Conservation (phyloP, 352 stramenopile species). For the Pythium grandisporangium region DNA sequence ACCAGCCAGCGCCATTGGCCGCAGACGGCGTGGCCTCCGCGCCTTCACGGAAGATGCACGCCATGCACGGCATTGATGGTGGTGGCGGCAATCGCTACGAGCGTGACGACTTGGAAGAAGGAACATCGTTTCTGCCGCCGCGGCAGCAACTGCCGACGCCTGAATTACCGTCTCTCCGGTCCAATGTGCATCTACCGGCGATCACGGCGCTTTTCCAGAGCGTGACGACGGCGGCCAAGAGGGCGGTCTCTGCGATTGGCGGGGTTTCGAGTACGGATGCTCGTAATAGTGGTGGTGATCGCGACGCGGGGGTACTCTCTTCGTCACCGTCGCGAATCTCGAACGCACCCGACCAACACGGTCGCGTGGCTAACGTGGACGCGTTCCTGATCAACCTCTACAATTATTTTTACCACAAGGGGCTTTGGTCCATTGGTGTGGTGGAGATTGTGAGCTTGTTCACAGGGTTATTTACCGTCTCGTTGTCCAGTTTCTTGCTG, state of each 20-base stretch:
- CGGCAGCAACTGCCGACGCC: constrained; percentile 1
- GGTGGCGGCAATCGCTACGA: background rate
- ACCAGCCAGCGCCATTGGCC: constrained; percentile 6
- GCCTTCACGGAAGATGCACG: too few species aligned
- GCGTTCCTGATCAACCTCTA: constrained; percentile 91
- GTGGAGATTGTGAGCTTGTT: constrained; percentile 88
- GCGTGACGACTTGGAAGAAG: constrained; percentile 4
- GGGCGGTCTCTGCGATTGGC: too few species aligned
- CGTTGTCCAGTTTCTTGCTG: constrained; percentile 92
- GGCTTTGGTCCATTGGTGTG: constrained; percentile 85
- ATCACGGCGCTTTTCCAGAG: constrained; percentile 74
- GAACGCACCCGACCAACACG: constrained; percentile 52
- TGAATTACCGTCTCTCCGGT: constrained; percentile 48
- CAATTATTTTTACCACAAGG: constrained; percentile 93
- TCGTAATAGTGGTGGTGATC: constrained; percentile 4
- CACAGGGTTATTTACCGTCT: constrained; percentile 94
- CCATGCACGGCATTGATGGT: too few species aligned
- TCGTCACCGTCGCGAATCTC: constrained; percentile 13
- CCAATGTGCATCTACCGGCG: constrained; percentile 62
- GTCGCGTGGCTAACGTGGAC: constrained; percentile 81
- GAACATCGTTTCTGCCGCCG: constrained; percentile 6
- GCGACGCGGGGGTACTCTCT: background rate
- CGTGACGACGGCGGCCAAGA: constrained; percentile 44
- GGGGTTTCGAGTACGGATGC: constrained; percentile 3
- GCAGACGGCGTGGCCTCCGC: constrained; percentile 4